Conservation (phyloP, 1,139 yeast species). For the Suhomyces panamericanus region DNA sequence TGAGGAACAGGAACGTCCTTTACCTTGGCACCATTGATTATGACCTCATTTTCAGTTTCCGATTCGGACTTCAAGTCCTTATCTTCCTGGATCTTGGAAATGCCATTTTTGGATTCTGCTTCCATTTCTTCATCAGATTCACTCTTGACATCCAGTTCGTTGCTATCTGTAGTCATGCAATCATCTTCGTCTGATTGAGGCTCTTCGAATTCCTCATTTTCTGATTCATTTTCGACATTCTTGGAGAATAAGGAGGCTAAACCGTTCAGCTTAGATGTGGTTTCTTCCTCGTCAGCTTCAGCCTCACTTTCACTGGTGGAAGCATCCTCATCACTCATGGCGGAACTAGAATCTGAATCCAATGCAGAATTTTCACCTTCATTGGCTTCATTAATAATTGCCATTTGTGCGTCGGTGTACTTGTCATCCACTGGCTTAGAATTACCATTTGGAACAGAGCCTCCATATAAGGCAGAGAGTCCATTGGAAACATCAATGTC, state of each 20-base stretch:
- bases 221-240: slow-evolving; percentile 18
- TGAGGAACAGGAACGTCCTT: slow-evolving; percentile 70
- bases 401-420: slow-evolving; percentile 38
- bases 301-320: slow-evolving; percentile 13
- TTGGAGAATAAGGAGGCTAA: slow-evolving; percentile 24
- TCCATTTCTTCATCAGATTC: slow-evolving; percentile 11
- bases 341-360: slow-evolving; percentile 27
- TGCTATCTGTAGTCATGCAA: slow-evolving; percentile 12
- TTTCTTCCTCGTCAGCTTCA: slow-evolving; percentile 13
- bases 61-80: not conserved
- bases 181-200: slow-evolving; percentile 2
- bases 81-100: not conserved
- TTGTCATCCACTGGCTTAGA: slow-evolving; percentile 16
- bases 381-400: slow-evolving; percentile 26
- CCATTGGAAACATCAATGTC: slow-evolving; percentile 26
- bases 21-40: slow-evolving; percentile 48
- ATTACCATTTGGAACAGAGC: slow-evolving; percentile 7
- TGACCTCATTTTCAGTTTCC: slow-evolving; percentile 9
- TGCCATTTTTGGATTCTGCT: slow-evolving; percentile 14
- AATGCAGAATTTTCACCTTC: slow-evolving; percentile 18
- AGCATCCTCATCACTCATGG: slow-evolving; percentile 10
- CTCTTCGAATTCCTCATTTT: slow-evolving; percentile 17
- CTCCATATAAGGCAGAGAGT: slow-evolving; percentile 36
- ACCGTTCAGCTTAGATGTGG: slow-evolving; percentile 12
- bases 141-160: slow-evolving; percentile 6